Base-by-base conservation (phyloP, 768 basidiomycete species). In the Lactarius indigo region DNA sequence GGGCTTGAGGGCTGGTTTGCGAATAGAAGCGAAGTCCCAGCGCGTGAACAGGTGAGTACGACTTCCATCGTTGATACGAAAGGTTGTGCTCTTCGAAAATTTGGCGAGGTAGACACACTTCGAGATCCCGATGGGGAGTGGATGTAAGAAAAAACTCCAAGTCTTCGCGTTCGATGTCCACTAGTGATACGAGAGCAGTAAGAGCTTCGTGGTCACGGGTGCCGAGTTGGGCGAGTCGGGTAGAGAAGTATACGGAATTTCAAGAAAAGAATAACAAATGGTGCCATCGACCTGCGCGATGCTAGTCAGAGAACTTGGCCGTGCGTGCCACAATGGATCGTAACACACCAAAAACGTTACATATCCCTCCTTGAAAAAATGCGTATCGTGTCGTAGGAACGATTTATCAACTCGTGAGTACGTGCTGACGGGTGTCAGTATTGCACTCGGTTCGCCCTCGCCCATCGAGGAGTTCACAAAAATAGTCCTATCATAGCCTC, bases 11-110 rank as follows among this genome's bases (percentile, higher is more conserved):
- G 64, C 59, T 8, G 65, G 37, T 18, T 55, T 35, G 72, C 65
- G 78, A 72, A 69, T 73, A 52, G 59, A 66, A 33, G 67, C 74
- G 68, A 66, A 75, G 60, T 61, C 75, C 77, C 33, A 79, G 57
- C n/a, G 76, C 68, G 72, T 64, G 10, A 72, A 69, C 50, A 72
- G 20, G 42, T 71, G 60, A 75, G 65, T n/a, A 75, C 68, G 73
- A 72, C 12, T 66, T 65, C 71, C 76, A 75, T 26, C 70, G 57
- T 28, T 70, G 66, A 39, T 67, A 71, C 20, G 61, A 67, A 18
- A 63, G 61, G 26, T 41, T 50, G 8, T 28, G 37, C 26, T 47
- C 57, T 15, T 67, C 57, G 23, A 63, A 63, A 28, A 59, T 44
- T 28, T 61, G 59, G 50, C 31, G n/a, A 5, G 44, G 47, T 3